Evolutionary conservation across 306 rosid genomes (phyloP).

Genomic region (Cyamopsis tetragonoloba): DNA sequence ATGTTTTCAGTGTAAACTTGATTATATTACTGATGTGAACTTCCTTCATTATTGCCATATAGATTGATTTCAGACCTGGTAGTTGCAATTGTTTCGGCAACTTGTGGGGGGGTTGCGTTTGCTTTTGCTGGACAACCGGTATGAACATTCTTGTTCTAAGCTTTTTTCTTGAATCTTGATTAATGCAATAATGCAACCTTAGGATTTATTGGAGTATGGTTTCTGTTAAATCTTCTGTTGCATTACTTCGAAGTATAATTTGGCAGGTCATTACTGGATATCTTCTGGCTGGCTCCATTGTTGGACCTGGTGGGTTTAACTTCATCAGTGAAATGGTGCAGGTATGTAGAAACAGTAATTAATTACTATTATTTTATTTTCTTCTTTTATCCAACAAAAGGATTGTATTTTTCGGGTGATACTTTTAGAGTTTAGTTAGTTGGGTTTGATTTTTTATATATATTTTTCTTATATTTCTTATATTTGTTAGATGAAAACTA

Average conservation of each 20-base stretch:
- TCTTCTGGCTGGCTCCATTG: conserved; percentile 88
- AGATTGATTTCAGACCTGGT: conserved; percentile 94
- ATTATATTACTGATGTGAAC: conserved; percentile 19
- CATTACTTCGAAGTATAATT: conserved; percentile 26
- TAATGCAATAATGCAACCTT: conserved; percentile 3
- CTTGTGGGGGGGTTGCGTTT: conserved; percentile 96
- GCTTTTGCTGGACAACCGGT: conserved; percentile 99
- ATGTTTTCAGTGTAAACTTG: background rate
- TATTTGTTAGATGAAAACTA: background rate
- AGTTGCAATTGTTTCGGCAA: conserved; percentile 94
- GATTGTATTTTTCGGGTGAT: background rate
- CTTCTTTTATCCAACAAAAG: background rate
- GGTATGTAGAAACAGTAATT: conserved; percentile 43
- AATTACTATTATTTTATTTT: conserved; percentile 6
- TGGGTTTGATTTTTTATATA: conserved; percentile 10
- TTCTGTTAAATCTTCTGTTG: conserved; percentile 6
- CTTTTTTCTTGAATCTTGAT: conserved; percentile 20
- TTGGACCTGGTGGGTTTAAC: conserved; percentile 97
- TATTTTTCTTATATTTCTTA: too few relatives aligned
- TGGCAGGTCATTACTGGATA: conserved; percentile 90
- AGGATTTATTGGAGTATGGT: background rate
- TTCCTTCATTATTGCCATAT: conserved; percentile 29
- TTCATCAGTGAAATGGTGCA: conserved; percentile 98
- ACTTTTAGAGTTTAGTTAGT: conserved; percentile 8
- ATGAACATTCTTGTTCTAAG: conserved; percentile 35